A percentile compares a stretch with the other conserved stretches of the same genome.
phyloP scores from a whole-genome alignment of 768 basidiomycete species.

The Amanita pseudoporphyria region DNA sequence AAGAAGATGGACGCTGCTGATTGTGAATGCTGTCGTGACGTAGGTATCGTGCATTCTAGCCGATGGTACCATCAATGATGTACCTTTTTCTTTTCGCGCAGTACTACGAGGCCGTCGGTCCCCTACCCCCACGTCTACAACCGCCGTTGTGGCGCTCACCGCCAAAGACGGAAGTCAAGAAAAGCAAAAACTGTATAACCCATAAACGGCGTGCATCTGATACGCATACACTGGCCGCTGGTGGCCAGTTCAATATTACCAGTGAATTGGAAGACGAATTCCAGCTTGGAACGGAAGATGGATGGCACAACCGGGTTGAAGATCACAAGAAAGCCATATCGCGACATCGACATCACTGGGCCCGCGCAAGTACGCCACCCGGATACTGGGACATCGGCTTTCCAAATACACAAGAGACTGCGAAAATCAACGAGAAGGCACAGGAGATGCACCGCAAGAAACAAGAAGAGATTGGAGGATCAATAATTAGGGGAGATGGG shows the following conservation, averaged over 20 bases:
- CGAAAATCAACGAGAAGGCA: conserved; percentile 66
- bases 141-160: conserved; percentile 73
- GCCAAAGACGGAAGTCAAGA: conserved; percentile 21
- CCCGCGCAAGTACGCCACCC: conserved; percentile 65
- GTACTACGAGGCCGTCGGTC: conserved; percentile 76
- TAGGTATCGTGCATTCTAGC: conserved; percentile 46
- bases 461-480: conserved; percentile 43
- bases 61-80: conserved; percentile 68
- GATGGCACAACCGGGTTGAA: conserved; percentile 18
- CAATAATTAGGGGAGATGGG: conserved; percentile 41
- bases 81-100: no score
- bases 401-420: conserved; percentile 75
- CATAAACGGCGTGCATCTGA: conserved; percentile 4
- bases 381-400: conserved; percentile 90
- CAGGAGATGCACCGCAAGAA: conserved; percentile 65
- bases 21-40: conserved; percentile 70
- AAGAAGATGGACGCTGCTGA: conserved; percentile 57
- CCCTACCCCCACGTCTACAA: conserved; percentile 54
- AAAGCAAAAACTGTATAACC: neutral
- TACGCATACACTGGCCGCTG: neutral
- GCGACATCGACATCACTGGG: conserved; percentile 65
- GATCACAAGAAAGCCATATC: conserved; percentile 66
- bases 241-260: neutral
- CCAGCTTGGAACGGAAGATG: neutral
- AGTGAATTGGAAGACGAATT: conserved; percentile 2